These are phyloP conservation scores for Candida boidinii DNA, from an alignment of 805 yeast genomes.

Conservation along the genomic window DNA sequence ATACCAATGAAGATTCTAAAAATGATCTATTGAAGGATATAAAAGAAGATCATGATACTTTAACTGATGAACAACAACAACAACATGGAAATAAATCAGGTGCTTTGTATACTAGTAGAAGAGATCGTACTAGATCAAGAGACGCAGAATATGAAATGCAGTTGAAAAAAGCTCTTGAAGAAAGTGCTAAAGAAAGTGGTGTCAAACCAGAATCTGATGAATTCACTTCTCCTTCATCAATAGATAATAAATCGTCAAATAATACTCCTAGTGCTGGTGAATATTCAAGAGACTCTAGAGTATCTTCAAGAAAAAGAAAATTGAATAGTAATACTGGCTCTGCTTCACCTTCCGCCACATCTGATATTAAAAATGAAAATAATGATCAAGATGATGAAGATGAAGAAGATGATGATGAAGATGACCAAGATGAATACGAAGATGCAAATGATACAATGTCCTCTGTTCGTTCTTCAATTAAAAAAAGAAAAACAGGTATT, in stretches of 20 bases:
- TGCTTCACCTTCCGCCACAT: background rate
- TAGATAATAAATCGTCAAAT: no score
- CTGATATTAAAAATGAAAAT: background rate
- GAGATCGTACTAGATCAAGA: conserved; percentile 19
- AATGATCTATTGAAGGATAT: conserved; percentile 4
- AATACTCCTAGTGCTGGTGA: no score
- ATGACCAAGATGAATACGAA: background rate
- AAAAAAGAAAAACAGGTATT: background rate
- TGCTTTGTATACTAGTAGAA: conserved; percentile 11
- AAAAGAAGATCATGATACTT: no score
- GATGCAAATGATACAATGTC: background rate
- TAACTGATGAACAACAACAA: conserved; percentile 7
- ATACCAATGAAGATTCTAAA: conserved; percentile 4
- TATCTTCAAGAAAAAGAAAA: conserved; percentile 19
- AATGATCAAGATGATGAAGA: background rate
- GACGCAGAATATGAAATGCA: conserved; percentile 27
- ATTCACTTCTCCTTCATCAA: no score
- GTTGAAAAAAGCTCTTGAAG: conserved; percentile 41
- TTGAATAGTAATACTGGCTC: background rate
- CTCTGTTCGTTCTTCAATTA: background rate
- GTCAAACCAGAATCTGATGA: conserved; percentile 27
- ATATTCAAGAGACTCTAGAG: conserved; percentile 25
- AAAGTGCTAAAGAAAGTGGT: conserved; percentile 45
- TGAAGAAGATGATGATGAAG: background rate
- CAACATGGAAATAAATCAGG: conserved; percentile 3